Base-by-base conservation (phyloP, 1,139 yeast genomes). In the Pichia sp. region DNA sequence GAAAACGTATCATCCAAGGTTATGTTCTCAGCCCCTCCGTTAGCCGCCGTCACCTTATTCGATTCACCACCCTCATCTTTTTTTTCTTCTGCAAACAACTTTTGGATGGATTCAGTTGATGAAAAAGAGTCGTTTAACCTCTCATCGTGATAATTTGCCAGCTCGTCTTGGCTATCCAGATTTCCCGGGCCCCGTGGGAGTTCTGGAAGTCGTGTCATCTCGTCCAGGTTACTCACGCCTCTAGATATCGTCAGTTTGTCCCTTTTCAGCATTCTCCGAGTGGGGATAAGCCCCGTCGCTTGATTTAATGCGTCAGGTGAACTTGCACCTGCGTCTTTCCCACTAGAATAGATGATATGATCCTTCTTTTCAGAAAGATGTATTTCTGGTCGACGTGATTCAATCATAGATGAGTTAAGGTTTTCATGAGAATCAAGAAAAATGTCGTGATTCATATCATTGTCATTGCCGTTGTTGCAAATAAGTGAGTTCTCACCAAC, bases 401-500 rank as follows among this genome's bases (percentile, higher is more conserved):
- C 30, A 7, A 2, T 20, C 12, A 33, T 36, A 48, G 7, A 2
- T 6, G 6, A 6, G 40, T 14, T 6, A 14, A 36, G 16, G 16
- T 36, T 36, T 36, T 9, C 16, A 36, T 36, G 40, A 14, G 16
- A 12, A 36, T 36, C 40, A 36, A 36, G 7, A 36, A 36, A 36
- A 12, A 36, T 14, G 8, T 34, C 33, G 8, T 48, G 5, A 16
- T 14, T 16, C 6, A 8, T 46, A 29, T 6, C 2, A 27, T 42
- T 41, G 12, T 27, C 48, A 8, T 42, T 20, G 12, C 27, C 49
- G 24, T 40, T 46, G 24, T 20, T 20, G 24, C 24, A 2, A 7
- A 41, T 10, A 40, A 42, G 49, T 6, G 55, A 53, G 12, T 44
- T 38, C 6, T 53, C 58, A 7, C 56, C 58, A 24, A 53, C 43